Base-by-base conservation (phyloP, 2,329 filamentous ascomycete species). In the Grosmannia serpens region DNA sequence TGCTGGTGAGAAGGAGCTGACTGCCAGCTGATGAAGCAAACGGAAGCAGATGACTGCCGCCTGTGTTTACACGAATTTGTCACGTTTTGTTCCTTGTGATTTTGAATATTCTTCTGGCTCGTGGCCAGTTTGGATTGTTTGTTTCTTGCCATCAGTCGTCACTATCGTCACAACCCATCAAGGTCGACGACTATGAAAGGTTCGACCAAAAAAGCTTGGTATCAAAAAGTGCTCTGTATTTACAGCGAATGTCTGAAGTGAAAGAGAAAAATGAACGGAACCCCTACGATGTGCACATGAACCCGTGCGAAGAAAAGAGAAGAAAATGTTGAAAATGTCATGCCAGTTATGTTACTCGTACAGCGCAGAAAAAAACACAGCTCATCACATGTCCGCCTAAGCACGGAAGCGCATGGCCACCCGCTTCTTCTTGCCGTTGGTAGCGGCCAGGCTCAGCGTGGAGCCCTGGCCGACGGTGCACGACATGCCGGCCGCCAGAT, bases 401-500 rank as follows among this genome's bases (percentile, higher is more conserved):
- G 59, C 64, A 15, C 62, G 60, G 64, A 67, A 67, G 22, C 54
- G 58, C 57, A 59, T 47, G 2, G 63, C 62, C 22, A 62, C 56
- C 35, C 66, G 65, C 50, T 62, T 61, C 59, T 58, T 59, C 65
- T 67, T 67, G 61, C 62, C 58, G 57, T 58, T 61, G 27, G 63
- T 62, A 4, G 60, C 62, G 22, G 59, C 59, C 54, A 69, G 64
- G 59, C 64, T 61, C 13, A 56, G 56, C 10, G 63, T 29, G 17
- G 15, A 22, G 50, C 60, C 52, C 62, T 65, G 58, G 29, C 76
- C 77, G 22, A 68, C 62, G 17, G 65, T 71, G 69, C 79, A 82
- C 38, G 66, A 63, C 51, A 75, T 79, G 58, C 79, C 79, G 1
- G 67, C 59, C 0, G 78, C 72, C 67, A 81, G 69, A 6, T 67